These are phyloP conservation scores for Nicotiana tabacum DNA, from an alignment of 257 asterid genomes.

Conservation along the genomic window DNA sequence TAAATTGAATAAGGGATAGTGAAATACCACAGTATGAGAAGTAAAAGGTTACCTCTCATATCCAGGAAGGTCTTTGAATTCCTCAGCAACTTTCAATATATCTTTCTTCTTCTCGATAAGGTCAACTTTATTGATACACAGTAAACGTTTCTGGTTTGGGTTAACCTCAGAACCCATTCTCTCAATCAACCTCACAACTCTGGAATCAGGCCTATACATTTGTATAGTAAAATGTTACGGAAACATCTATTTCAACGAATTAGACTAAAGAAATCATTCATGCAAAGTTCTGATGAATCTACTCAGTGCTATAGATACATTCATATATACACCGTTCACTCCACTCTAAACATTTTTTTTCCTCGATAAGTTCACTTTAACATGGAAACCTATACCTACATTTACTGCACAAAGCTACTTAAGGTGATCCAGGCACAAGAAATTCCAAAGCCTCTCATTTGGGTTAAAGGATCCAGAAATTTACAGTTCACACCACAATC, in stretches of 20 bases:
- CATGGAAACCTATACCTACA: background rate
- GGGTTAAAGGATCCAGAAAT: background rate
- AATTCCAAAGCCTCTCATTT: background rate
- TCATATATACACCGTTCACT: background rate
- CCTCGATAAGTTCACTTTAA: background rate
- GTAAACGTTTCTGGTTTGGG: constrained; percentile 67
- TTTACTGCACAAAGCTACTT: background rate
- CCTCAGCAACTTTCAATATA: constrained; percentile 58
- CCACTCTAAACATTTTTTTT: background rate
- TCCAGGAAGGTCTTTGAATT: constrained; percentile 81
- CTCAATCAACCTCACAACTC: constrained; percentile 87
- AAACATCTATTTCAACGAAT: background rate
- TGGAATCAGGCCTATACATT: constrained; percentile 69
- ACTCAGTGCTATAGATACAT: background rate
- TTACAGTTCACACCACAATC: background rate
- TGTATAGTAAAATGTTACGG: background rate
- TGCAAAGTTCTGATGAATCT: background rate
- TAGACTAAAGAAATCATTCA: background rate
- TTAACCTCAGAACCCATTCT: constrained; percentile 72
- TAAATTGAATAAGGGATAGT: background rate
- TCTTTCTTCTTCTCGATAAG: constrained; percentile 73
- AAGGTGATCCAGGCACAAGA: background rate
- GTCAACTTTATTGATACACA: constrained; percentile 92
- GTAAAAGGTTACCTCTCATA: constrained; percentile 57
- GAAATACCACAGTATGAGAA: background rate